Conservation (phyloP, 306 rosid species). For the Vachellia pachyceras region DNA sequence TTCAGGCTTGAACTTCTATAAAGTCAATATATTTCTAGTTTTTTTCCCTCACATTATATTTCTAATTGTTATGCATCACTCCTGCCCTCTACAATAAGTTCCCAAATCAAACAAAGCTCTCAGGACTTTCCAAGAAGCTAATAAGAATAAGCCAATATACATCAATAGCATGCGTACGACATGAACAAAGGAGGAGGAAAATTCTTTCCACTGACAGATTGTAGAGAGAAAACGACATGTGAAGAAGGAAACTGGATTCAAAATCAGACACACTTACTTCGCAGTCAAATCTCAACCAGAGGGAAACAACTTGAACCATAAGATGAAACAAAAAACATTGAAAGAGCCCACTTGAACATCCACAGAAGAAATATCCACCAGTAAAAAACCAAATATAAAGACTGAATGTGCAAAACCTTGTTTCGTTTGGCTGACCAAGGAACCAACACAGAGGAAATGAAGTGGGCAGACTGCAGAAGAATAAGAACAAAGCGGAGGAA, state of each 20-base stretch:
- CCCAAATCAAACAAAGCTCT: constrained; percentile 12
- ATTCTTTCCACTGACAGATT: constrained; percentile 27
- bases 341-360: background rate
- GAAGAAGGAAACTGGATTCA: constrained; percentile 40
- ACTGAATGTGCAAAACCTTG: constrained; percentile 44
- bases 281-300: constrained; percentile 29
- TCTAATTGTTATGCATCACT: background rate
- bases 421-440: constrained; percentile 16
- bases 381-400: constrained; percentile 5
- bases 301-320: constrained; percentile 12
- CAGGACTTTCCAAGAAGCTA: background rate
- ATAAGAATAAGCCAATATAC: background rate
- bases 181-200: background rate
- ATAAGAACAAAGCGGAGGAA: constrained; percentile 6
- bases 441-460: background rate
- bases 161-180: constrained; percentile 6
- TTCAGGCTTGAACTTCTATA: background rate
- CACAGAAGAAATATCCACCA: background rate
- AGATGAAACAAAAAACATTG: background rate
- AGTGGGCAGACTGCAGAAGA: background rate
- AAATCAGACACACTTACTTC: constrained; percentile 29
- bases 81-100: background rate
- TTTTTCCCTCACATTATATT: too few species aligned
- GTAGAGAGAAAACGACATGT: constrained; percentile 17
- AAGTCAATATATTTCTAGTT: constrained; percentile 8